phyloP scores from a whole-genome alignment of 208 protist genomes.

The Acanthamoeba polyphaga region DNA sequence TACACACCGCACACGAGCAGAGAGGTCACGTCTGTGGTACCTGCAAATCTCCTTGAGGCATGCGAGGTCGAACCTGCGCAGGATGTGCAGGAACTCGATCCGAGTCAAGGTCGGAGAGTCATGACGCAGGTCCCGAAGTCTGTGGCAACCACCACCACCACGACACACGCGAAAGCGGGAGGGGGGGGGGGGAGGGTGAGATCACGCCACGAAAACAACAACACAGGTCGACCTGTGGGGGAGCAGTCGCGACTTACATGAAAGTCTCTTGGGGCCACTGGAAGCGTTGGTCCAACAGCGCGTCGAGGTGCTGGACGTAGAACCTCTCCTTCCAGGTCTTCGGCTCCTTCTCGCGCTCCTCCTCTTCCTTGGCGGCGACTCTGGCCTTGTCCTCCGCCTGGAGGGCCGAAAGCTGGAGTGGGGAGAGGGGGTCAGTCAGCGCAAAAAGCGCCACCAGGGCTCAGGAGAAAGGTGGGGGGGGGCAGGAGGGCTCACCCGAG shows the following conservation, averaged over 20 bases:
- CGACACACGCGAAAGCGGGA: not conserved
- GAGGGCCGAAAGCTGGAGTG: not conserved
- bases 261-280: conserved; percentile 1
- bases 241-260: not conserved
- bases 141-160: not conserved
- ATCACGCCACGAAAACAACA: not conserved
- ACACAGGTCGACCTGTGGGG: not conserved
- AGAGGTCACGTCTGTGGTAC: not conserved
- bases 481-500: not conserved
- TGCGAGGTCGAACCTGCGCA: not conserved
- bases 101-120: not conserved
- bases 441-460: not conserved
- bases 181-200: not conserved
- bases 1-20: not conserved
- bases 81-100: not conserved
- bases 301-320: conserved; percentile 7
- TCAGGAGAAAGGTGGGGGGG: too few species aligned
- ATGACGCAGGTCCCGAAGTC: not conserved
- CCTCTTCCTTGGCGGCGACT: not conserved
- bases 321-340: conserved; percentile 30
- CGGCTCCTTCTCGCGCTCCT: not conserved
- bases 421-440: not conserved
- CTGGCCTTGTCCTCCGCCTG: not conserved
- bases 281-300: not conserved
- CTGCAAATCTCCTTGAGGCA: conserved; percentile 18